Conservation (phyloP, 805 yeast genomes). For the Saturnispora bothae region DNA sequence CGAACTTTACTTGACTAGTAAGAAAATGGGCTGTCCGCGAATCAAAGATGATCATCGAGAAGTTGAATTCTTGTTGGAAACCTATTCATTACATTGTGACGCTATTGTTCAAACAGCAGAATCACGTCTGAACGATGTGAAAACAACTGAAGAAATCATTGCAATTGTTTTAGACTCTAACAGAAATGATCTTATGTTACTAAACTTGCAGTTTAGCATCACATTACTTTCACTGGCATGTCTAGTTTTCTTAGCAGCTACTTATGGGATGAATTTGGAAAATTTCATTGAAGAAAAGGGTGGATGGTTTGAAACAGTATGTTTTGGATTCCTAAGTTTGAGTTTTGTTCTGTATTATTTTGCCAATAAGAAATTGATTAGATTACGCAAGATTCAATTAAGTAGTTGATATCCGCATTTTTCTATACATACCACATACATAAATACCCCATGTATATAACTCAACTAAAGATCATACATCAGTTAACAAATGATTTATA, state of each 20-base stretch:
- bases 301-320: constrained; percentile 53
- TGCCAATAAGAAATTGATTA: constrained; percentile 48
- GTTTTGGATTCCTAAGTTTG: constrained; percentile 32
- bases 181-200: constrained; percentile 82
- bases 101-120: constrained; percentile 89
- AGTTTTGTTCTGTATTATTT: constrained; percentile 37
- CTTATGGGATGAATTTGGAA: constrained; percentile 93
- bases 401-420: constrained; percentile 11
- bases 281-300: constrained; percentile 80
- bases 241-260: constrained; percentile 70
- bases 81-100: constrained; percentile 83
- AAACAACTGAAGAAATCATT: constrained; percentile 89
- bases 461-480: too few relatives aligned
- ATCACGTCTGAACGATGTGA: constrained; percentile 67
- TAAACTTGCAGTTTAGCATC: constrained; percentile 74
- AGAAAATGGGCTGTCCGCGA: constrained; percentile 32
- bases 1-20: constrained; percentile 68
- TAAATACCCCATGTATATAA: too few relatives aligned
- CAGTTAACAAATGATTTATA: too few relatives aligned
- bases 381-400: constrained; percentile 54
- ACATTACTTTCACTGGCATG: constrained; percentile 76
- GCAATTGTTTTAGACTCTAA: constrained; percentile 89
- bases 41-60: constrained; percentile 65
- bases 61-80: constrained; percentile 80
- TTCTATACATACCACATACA: neutral